Base-by-base conservation (phyloP, 2,329 filamentous ascomycete genomes). In the Thelonectria blattea region DNA sequence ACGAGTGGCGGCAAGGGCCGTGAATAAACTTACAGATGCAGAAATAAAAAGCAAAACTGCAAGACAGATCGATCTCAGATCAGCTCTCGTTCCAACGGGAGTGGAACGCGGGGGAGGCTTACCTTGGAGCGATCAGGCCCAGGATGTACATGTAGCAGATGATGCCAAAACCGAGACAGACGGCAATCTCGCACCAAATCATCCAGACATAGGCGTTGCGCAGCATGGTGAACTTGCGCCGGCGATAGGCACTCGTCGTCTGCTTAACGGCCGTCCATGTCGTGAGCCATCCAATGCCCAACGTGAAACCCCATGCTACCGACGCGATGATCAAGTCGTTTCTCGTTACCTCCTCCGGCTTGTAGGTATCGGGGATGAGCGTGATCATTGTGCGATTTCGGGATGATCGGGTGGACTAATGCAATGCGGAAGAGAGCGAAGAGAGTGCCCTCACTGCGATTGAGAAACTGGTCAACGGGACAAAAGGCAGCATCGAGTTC, bases 141-240 rank as follows among this genome's bases (percentile, higher is more conserved):
- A 68, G 41, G 8, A 68, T 20, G 42, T 66, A 62, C 60, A 68
- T 54, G 52, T 63, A 66, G 58, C 65, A 68, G 32, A 80, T 74
- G 32, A 79, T 62, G 5, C 74, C 75, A 32, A 81, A 80, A 3
- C 71, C 52, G 15, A 80, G 69, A 11, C 75, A 80, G 2, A 76
- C 75, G 0, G 72, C 1, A 18, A 81, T 72, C 63, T 81, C 80
- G 32, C 76, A 52, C 79, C 79, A 82, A 58, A 82, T 77, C 75
- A 82, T 75, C 75, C 76, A 79, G 1, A 81, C 73, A 56, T 80
- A 80, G 3, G 74, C 69, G 56, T 78, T 79, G n/a, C 67, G 73
- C 68, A 58, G 22, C 64, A 74, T 62, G 68, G 71, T 41, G 17
- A 42, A 39, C 15, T 71, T 65, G 24, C 65, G 72, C 5, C 68